These are phyloP conservation scores for Drechslera avenae DNA, from an alignment of 2,329 filamentous ascomycete genomes.

Conservation along the genomic window DNA sequence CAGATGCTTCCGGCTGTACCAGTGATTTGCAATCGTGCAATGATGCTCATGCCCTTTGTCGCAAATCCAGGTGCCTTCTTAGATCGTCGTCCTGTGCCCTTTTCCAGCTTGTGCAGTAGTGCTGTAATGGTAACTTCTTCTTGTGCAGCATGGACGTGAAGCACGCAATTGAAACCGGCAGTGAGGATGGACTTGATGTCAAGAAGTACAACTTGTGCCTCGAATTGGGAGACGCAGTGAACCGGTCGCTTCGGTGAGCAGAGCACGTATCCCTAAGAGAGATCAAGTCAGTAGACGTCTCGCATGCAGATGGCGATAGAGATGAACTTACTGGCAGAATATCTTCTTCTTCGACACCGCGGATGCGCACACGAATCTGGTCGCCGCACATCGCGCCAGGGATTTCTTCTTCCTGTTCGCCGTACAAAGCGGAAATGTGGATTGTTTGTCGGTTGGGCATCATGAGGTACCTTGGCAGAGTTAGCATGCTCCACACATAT, in stretches of 20 bases:
- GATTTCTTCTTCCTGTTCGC: constrained; percentile 95
- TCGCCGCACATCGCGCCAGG: constrained; percentile 84
- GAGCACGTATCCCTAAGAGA: constrained; percentile 73
- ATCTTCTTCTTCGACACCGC: constrained; percentile 97
- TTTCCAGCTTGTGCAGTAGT: constrained; percentile 91
- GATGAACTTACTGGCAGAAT: constrained; percentile 68
- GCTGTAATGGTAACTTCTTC: constrained; percentile 93
- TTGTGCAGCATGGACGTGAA: constrained; percentile 96
- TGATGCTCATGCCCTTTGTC: constrained; percentile 80
- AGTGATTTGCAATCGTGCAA: constrained; percentile 86
- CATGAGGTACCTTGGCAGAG: constrained; percentile 79
- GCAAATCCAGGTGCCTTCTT: constrained; percentile 93
- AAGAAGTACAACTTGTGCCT: constrained; percentile 94
- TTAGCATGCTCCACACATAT: neutral
- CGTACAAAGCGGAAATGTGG: constrained; percentile 83
- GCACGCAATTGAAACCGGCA: constrained; percentile 95
- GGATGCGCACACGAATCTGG: constrained; percentile 88
- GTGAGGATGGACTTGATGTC: constrained; percentile 93
- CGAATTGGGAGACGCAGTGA: constrained; percentile 86
- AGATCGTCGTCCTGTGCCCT: constrained; percentile 90
- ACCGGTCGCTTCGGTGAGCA: constrained; percentile 94
- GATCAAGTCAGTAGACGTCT: neutral
- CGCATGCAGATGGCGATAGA: neutral
- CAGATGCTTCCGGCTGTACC: constrained; percentile 87
- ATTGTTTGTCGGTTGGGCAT: constrained; percentile 92